Evolutionary conservation across 768 basidiomycete species (phyloP).

Genomic region (Rhodotorula taiwanensis): DNA sequence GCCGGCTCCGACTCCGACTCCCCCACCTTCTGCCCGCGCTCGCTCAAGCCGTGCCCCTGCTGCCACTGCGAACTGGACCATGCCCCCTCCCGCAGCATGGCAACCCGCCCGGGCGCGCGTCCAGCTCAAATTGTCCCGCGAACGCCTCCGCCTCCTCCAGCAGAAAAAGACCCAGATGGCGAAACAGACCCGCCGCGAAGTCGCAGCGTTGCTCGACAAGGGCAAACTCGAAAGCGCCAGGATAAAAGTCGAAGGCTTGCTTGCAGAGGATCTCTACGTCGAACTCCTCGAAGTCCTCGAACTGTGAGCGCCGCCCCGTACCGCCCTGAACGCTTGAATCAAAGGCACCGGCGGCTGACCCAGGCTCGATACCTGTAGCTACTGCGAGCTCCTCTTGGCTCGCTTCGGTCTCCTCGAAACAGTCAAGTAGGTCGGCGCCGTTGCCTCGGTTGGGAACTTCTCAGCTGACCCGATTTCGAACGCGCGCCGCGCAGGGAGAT

Average conservation of each 20-base stretch:
- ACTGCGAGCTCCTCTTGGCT: conserved; percentile 86
- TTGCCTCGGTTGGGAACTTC: too few species aligned
- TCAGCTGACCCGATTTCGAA: too few species aligned
- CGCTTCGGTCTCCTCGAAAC: conserved; percentile 84
- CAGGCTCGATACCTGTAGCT: neutral
- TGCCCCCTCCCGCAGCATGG: conserved; percentile 14
- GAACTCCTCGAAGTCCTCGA: conserved; percentile 71
- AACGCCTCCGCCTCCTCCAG: conserved; percentile 40
- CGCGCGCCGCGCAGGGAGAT: conserved; percentile 55
- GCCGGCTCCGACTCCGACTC: neutral
- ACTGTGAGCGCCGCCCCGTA: conserved; percentile 50
- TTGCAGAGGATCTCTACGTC: conserved; percentile 29
- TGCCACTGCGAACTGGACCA: neutral
- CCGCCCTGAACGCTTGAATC: too few species aligned
- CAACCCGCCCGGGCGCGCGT: conserved; percentile 15
- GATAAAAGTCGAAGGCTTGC: conserved; percentile 55
- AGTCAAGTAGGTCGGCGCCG: conserved; percentile 53
- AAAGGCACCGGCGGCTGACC: too few species aligned
- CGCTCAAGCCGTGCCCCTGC: neutral
- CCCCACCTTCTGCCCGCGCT: neutral
- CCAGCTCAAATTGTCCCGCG: conserved; percentile 51
- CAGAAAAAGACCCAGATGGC: conserved; percentile 89
- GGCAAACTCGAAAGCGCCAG: conserved; percentile 76
- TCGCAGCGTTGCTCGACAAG: conserved; percentile 69
- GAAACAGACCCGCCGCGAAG: conserved; percentile 65